Base-by-base conservation (phyloP, 2,329 filamentous ascomycete species). In the Diaporthe amygdali region DNA sequence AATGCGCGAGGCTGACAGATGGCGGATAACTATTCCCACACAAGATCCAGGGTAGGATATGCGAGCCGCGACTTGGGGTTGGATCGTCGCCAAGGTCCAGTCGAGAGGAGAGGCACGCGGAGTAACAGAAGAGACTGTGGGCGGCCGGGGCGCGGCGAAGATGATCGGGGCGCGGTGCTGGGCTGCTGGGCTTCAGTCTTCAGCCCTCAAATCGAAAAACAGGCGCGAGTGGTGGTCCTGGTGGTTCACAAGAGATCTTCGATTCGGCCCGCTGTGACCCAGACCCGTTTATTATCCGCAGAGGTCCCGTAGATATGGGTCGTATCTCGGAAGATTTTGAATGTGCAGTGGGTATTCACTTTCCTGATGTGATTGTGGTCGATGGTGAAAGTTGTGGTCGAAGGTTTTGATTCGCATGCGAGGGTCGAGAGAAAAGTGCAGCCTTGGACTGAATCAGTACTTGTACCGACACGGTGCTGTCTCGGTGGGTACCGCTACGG, bases 261-360 rank as follows among this genome's bases (percentile, higher is more conserved):
- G 59, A 64, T 64, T 49, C 59, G 59, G 59, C 59, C 59, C 44
- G 59, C 59, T 64, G 59, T 64, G 44, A 64, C 59, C 59, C 44
- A 64, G 59, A 30, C 59, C 59, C 59, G 49, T 12, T 64, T 64
- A 64, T 64, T 49, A 64, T 49, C 59, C 59, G 59, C 59, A 64
- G 37, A 49, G 59, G 59, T 49, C 8, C 59, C 59, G 59, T 32
- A 34, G 32, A 14, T 49, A 64, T 64, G 59, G 41, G 30, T 37
- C 59, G 59, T 64, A 37, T 49, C 44, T 64, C 59, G 59, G 59
- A 64, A 49, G 59, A 64, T 64, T 49, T n/a, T 49, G 44, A 64
- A 64, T 37, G 41, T 49, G 27, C 2, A 25, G 59, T 64, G 59
- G 59, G 32, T 49, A 49, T 49, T 27, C 32, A 27, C 30, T 64